Evolutionary conservation across 2,329 filamentous ascomycete genomes (phyloP), one percentile per base, ranked within the genome.

Genomic region (Dothideomycetidae sp.): DNA sequence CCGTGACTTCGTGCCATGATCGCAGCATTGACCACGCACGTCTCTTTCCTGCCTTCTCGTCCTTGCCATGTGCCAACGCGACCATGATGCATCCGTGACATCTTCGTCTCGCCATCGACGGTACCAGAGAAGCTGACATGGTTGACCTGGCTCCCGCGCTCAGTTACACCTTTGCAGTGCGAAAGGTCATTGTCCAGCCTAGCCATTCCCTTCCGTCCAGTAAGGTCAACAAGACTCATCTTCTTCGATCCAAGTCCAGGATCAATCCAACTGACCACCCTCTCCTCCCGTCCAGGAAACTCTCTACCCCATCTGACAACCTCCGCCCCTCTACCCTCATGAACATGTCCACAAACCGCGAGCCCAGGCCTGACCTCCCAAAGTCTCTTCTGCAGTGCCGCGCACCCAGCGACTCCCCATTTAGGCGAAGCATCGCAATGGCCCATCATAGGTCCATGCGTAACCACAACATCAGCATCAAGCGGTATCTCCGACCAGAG

Each of bases 1-100:
- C 53, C 49, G 58, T 73, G 77, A 43, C 70, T 75, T 14, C 67
- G 75, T 30, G 73, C 74, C 66, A 80, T 70, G 44, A 86, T 75
- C 13, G 82, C 75, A 17, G 81, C 81, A 58, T 93, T 92, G 47
- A 90, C 70, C 37, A 92, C 62, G 52, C 76, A 86, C 1, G 81
- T 90, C 60, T 88, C 79, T 42, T 53, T 62, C 47, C 72, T 65
- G 31, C 64, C 59, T 44, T 13, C 12, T 23, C 34, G 31, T 10
- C 38, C 38, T 11, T 11, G 29, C 32, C 32, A 36, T 14, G 33
- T 33, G 10, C 16, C 28, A 14, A 28, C 10, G 3, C 14, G 10
- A 5, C n/a, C 36, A 38, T 38, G 36, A 32, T 38, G 36, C 19
- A 38, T 5, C n/a, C 36, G 30, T 12, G 28, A 23, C 29, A 10